Evolutionary conservation across 106 monocot species (phyloP).

Genomic region (Dioscorea zingiberensis): DNA sequence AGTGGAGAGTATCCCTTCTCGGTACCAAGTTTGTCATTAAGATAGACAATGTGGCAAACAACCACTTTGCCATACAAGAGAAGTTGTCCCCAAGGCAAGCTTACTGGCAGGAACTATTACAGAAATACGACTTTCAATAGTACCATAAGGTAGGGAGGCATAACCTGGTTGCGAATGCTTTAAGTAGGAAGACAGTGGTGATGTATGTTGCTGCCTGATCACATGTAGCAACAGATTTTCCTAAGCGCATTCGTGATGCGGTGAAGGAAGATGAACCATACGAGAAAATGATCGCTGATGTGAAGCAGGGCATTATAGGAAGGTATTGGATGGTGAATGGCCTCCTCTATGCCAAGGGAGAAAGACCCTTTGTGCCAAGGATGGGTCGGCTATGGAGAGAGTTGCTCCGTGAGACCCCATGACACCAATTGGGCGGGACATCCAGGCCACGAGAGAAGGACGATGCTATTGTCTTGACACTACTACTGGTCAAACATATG

Average conservation of each 20-base stretch:
- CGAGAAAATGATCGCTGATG: background rate
- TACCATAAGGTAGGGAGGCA: background rate
- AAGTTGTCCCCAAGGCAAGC: background rate
- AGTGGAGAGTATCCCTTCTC: background rate
- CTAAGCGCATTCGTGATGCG: background rate
- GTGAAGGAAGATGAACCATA: background rate
- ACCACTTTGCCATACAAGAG: background rate
- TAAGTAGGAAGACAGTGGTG: background rate
- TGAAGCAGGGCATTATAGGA: background rate
- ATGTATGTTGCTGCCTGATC: background rate
- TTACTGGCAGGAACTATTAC: background rate
- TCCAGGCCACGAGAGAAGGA: background rate
- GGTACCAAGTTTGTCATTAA: background rate
- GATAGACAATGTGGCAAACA: conserved; percentile 1
- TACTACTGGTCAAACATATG: no score
- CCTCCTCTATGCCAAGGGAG: background rate
- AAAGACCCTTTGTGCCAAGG: background rate
- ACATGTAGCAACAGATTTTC: background rate
- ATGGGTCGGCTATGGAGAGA: background rate
- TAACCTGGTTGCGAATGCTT: background rate
- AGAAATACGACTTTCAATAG: background rate
- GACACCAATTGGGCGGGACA: background rate
- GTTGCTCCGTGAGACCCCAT: background rate
- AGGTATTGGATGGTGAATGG: background rate
- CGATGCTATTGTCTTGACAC: background rate